These are phyloP conservation scores for Aspergillus sp. DNA, from an alignment of 2,329 filamentous ascomycete species.

Conservation along the genomic window DNA sequence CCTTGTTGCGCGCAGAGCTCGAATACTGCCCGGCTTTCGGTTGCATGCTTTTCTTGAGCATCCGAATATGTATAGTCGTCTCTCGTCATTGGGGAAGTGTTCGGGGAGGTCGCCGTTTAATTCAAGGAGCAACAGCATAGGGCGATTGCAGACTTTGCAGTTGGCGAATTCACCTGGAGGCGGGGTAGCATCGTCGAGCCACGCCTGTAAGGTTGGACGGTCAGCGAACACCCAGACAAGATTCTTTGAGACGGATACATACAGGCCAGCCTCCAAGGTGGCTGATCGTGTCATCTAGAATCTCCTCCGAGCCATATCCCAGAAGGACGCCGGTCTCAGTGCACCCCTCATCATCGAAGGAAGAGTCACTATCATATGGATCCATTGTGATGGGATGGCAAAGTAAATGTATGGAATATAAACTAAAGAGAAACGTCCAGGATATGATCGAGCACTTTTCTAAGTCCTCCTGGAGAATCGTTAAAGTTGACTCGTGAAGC, in stretches of 20 bases:
- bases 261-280: slow-evolving; percentile 85
- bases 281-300: slow-evolving; percentile 76
- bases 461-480: background rate
- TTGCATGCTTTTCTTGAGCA: slow-evolving; percentile 76
- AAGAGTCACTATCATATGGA: slow-evolving; percentile 82
- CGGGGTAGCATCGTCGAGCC: slow-evolving; percentile 68
- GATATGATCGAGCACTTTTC: background rate
- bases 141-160: slow-evolving; percentile 80
- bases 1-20: slow-evolving; percentile 67
- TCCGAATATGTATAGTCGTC: slow-evolving; percentile 79
- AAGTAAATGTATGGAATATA: background rate
- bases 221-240: slow-evolving; percentile 8
- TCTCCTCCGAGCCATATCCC: slow-evolving; percentile 79
- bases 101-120: slow-evolving; percentile 87
- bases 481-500: background rate
- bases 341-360: slow-evolving; percentile 57
- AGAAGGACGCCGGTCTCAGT: slow-evolving; percentile 75
- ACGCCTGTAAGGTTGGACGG: slow-evolving; percentile 55
- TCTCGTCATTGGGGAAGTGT: slow-evolving; percentile 78
- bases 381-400: slow-evolving; percentile 50
- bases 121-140: slow-evolving; percentile 82
- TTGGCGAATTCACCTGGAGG: slow-evolving; percentile 73
- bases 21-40: slow-evolving; percentile 75
- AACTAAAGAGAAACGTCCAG: background rate
- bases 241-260: slow-evolving; percentile 33